These are phyloP conservation scores for Volvox carteri DNA, from an alignment of 163 green algal species.

Conservation along the genomic window DNA sequence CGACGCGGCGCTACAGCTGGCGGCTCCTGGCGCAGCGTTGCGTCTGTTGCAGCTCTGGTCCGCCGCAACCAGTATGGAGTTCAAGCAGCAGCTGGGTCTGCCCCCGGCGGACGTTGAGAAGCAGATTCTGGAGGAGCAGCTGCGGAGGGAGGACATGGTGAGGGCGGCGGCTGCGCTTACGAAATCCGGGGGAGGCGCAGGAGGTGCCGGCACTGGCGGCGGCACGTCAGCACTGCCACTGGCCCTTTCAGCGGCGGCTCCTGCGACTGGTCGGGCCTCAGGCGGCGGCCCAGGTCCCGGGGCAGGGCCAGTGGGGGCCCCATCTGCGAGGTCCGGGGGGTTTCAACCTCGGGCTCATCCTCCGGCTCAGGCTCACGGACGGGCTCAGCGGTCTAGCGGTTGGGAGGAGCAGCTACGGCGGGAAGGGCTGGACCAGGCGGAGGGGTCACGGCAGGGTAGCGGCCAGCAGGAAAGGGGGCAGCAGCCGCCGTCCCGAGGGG, in stretches of 20 bases:
- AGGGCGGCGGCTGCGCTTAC: not conserved
- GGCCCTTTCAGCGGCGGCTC: not conserved
- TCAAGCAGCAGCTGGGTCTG: constrained; percentile 32
- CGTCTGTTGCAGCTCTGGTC: constrained; percentile 53
- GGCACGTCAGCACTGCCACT: too few species aligned
- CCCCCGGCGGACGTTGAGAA: constrained; percentile 34
- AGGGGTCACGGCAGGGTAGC: not conserved
- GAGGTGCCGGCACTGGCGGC: not conserved
- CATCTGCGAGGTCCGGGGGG: not conserved
- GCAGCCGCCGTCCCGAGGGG: too few species aligned
- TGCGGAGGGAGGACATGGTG: not conserved
- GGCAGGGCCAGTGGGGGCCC: not conserved
- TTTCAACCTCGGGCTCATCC: too few species aligned
- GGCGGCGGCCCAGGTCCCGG: not conserved
- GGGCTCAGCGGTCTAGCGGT: not conserved
- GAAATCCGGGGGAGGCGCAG: not conserved
- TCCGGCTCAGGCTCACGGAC: not conserved
- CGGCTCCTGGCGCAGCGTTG: constrained; percentile 20
- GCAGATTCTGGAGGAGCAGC: constrained; percentile 19
- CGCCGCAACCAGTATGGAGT: constrained; percentile 26
- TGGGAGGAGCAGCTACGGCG: not conserved
- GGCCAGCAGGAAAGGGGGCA: too few species aligned
- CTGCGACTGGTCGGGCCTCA: not conserved
- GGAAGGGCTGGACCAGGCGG: not conserved
- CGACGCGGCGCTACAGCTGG: constrained; percentile 34